These are phyloP conservation scores for Friedmanniomyces endolithicus DNA, from an alignment of 495 filamentous ascomycete species.

Conservation along the genomic window DNA sequence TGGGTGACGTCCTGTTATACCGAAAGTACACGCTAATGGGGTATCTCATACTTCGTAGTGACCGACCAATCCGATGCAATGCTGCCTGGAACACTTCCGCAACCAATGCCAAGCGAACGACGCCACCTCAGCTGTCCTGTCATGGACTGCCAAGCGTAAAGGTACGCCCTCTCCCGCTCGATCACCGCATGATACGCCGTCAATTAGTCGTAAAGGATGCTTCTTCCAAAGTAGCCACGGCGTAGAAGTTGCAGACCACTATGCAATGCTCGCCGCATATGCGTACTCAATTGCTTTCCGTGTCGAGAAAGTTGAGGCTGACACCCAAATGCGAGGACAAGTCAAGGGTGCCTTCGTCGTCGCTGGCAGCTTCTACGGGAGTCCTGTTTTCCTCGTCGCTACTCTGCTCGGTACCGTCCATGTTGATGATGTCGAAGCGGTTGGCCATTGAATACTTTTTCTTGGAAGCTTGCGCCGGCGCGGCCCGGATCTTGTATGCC, in stretches of 20 bases:
- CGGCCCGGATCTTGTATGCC: slow-evolving; percentile 25
- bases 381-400: slow-evolving; percentile 14
- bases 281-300: not conserved
- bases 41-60: slow-evolving; percentile 1
- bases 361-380: not conserved
- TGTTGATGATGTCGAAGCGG: slow-evolving; percentile 52
- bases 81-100: not conserved
- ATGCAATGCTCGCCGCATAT: not conserved
- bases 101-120: not conserved
- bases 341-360: slow-evolving; percentile 3
- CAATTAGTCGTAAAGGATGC: not conserved
- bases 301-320: slow-evolving; percentile 11
- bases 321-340: slow-evolving; percentile 1
- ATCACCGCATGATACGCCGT: not conserved
- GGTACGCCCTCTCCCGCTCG: not conserved
- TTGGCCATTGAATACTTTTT: slow-evolving; percentile 37
- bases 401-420: slow-evolving; percentile 31
- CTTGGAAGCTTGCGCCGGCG: slow-evolving; percentile 29
- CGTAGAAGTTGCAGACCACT: too few relatives aligned
- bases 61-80: not conserved
- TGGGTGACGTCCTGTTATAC: not conserved
- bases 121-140: not conserved
- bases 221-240: not conserved
- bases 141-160: too few relatives aligned
- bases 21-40: slow-evolving; percentile 1